phyloP scores from a whole-genome alignment of 2,329 filamentous ascomycete genomes.

The Scedosporium boydii region DNA sequence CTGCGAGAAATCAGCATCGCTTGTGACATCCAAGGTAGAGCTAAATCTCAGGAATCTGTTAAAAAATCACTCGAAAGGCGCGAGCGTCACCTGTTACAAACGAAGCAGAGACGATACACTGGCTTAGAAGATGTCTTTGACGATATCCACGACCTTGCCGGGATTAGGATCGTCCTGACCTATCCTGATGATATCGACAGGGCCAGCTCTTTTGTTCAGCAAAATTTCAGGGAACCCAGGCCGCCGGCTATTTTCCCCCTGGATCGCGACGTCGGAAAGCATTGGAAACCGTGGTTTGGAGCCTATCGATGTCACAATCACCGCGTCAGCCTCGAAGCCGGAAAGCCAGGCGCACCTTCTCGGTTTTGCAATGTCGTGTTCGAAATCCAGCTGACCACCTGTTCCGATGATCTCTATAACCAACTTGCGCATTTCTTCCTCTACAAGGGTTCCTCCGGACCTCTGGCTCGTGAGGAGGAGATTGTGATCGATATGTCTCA shows the following conservation, averaged over 20 bases:
- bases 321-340: slow-evolving; percentile 3
- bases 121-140: slow-evolving; percentile 1
- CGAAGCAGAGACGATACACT: not conserved
- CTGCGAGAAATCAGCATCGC: not conserved
- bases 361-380: slow-evolving; percentile 7
- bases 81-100: not conserved
- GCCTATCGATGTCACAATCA: slow-evolving; percentile 9
- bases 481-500: slow-evolving; percentile 10
- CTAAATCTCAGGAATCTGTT: not conserved
- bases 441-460: slow-evolving; percentile 6
- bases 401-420: slow-evolving; percentile 10
- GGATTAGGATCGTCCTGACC: slow-evolving; percentile 8
- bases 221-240: slow-evolving; percentile 2
- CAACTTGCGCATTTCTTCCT: slow-evolving; percentile 8
- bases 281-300: slow-evolving; percentile 9
- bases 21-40: not conserved
- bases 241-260: slow-evolving; percentile 1
- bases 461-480: slow-evolving; percentile 8
- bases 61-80: not conserved
- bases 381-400: slow-evolving; percentile 10
- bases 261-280: slow-evolving; percentile 7
- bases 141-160: slow-evolving; percentile 10
- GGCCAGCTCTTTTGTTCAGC: slow-evolving; percentile 5
- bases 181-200: slow-evolving; percentile 6
- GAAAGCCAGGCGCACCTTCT: not conserved